phyloP scores from a whole-genome alignment of 331 rosid species.

The Spiraea crenata region DNA sequence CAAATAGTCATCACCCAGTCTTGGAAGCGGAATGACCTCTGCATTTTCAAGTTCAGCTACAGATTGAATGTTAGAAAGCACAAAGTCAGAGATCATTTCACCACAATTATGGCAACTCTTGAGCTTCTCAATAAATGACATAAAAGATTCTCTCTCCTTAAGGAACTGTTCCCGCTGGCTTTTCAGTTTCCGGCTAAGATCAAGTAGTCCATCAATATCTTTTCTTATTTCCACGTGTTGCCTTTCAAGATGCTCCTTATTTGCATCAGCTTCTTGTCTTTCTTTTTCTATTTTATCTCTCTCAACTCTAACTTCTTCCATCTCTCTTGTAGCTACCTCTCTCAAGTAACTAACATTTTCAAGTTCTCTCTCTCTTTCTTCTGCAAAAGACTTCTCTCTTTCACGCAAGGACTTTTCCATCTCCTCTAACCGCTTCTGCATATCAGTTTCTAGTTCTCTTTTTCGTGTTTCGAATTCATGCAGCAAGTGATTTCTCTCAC shows the following conservation, averaged over 20 bases:
- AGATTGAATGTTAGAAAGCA: constrained; percentile 62
- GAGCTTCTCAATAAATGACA: constrained; percentile 67
- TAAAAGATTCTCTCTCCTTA: constrained; percentile 66
- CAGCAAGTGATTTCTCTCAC: constrained; percentile 73
- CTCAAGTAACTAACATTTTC: constrained; percentile 68
- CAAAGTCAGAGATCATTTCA: constrained; percentile 71
- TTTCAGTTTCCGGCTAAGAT: constrained; percentile 69
- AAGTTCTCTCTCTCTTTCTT: constrained; percentile 68
- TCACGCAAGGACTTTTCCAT: constrained; percentile 73
- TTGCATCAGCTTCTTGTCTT: constrained; percentile 68
- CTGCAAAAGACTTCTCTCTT: constrained; percentile 64
- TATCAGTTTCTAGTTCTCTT: constrained; percentile 74
- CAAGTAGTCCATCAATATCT: constrained; percentile 77
- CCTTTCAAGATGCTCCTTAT: constrained; percentile 62
- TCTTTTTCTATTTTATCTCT: constrained; percentile 71
- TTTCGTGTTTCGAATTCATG: constrained; percentile 67
- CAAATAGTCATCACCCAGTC: constrained; percentile 42
- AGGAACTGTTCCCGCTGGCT: constrained; percentile 74
- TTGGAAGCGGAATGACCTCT: constrained; percentile 57
- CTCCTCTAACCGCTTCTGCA: constrained; percentile 76
- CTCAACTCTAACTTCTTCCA: constrained; percentile 81
- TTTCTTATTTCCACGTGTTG: constrained; percentile 78
- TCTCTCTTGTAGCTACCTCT: constrained; percentile 81
- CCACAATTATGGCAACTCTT: constrained; percentile 69
- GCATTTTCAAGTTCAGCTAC: constrained; percentile 59